Base-by-base conservation (phyloP, 805 yeast genomes). In the Barnettozyma salicaria region DNA sequence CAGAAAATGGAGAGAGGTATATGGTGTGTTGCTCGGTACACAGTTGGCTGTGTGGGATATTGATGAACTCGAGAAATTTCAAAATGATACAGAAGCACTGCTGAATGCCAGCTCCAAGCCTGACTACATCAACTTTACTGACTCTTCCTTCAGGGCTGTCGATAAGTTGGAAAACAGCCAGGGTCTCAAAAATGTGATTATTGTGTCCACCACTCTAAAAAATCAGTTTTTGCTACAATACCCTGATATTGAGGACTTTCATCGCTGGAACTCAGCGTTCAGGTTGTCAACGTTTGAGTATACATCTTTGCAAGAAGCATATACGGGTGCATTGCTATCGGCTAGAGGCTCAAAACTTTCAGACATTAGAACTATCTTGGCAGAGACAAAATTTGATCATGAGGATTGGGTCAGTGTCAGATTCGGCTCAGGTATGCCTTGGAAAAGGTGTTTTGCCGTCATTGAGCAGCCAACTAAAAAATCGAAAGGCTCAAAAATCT, bases 361-460 rank as follows among this genome's bases (percentile, higher is more conserved):
- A 37, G 97, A 94, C 54, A 88, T 92, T 44, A 74, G 84, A 42
- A 82, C 90, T 12, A 69, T 92, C 30, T 67, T 92, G 40, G 81
- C 95, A 1, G 95, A 84, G 46, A 80, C 92, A 14, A 80, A 90
- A 53, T 84, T 78, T 56, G 76, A 75, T 41, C 92, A 87, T 54
- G 96, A 86, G 59, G 96, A 89, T 52, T 90, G 96, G 97, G 88
- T 83, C 29, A 74, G 88, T 56, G 95, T 92, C 13, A 70, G 97
- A 47, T 92, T 90, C 59, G 97, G 98, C 14, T 75, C 92, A 8
- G 98, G 98, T 18, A 86, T 87, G 95, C 96, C 97, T 2, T 92
- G 97, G 97, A 84, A 80, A 55, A 72, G 95, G 41, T 90, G 96
- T 55, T 92, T 75, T 65, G 90, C 95, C 3, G 96, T 89, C 9